phyloP scores from a whole-genome alignment of 345 rosid genomes.

The Triadica sebifera region DNA sequence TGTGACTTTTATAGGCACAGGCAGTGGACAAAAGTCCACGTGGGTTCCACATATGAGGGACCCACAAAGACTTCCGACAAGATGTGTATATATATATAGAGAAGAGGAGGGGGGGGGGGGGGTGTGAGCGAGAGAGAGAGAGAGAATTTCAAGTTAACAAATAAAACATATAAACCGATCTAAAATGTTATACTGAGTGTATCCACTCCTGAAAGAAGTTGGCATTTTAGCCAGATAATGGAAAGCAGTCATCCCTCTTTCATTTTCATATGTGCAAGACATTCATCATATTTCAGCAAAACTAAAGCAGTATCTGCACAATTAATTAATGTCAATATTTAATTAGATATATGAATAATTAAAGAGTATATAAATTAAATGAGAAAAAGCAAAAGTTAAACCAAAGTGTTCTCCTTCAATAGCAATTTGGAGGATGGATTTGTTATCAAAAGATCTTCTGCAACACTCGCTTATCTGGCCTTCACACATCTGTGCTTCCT shows the following conservation, averaged over 20 bases:
- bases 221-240: slow-evolving; percentile 26
- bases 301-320: slow-evolving; percentile 23
- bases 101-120: too few species aligned
- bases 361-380: too few species aligned
- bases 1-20: too few species aligned
- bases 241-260: slow-evolving; percentile 17
- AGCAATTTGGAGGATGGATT: slow-evolving; percentile 30
- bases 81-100: too few species aligned
- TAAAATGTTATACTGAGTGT: background rate
- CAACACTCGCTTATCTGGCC: background rate
- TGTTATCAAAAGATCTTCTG: slow-evolving; percentile 1
- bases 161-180: slow-evolving; percentile 4
- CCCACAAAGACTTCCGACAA: too few species aligned
- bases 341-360: too few species aligned
- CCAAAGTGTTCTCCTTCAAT: slow-evolving; percentile 30
- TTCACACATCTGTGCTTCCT: too few species aligned
- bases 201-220: slow-evolving; percentile 26
- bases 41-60: too few species aligned
- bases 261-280: background rate
- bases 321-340: too few species aligned
- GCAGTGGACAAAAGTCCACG: too few species aligned
- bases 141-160: too few species aligned
- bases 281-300: slow-evolving; percentile 7
- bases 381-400: background rate
- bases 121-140: too few species aligned